Evolutionary conservation across 2,329 filamentous ascomycete genomes (phyloP).

Genomic region (Phaeophleospora eucalypticola): DNA sequence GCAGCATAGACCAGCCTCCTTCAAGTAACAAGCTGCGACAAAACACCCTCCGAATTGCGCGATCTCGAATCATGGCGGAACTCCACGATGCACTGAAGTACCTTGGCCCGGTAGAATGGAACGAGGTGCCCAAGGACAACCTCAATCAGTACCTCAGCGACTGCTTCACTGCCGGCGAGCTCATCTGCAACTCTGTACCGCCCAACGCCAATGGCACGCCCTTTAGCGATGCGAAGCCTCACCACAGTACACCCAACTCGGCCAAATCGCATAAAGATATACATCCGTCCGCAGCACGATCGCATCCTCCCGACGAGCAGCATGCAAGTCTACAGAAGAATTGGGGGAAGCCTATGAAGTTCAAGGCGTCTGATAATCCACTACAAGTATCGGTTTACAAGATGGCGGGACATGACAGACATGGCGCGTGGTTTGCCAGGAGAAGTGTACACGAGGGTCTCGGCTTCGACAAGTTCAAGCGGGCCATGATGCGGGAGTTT

Average conservation of each 20-base stretch:
- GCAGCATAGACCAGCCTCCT: too few species aligned
- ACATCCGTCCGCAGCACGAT: conserved; percentile 49
- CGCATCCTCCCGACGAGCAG: conserved; percentile 48
- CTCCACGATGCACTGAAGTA: conserved; percentile 45
- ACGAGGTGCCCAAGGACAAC: conserved; percentile 41
- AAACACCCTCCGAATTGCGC: background rate
- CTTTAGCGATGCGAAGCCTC: conserved; percentile 47
- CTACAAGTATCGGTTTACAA: conserved; percentile 76
- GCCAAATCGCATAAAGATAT: conserved; percentile 50
- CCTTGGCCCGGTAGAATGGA: conserved; percentile 43
- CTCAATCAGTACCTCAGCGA: conserved; percentile 39
- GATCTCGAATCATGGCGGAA: conserved; percentile 32
- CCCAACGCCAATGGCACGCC: conserved; percentile 46
- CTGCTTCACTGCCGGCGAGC: conserved; percentile 55
- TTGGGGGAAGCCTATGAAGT: conserved; percentile 80
- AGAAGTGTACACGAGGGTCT: conserved; percentile 77
- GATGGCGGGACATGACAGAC: conserved; percentile 70
- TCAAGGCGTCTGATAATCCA: conserved; percentile 68
- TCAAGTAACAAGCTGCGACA: too few species aligned
- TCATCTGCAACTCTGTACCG: conserved; percentile 74
- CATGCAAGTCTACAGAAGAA: conserved; percentile 65
- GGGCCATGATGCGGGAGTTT: conserved; percentile 74
- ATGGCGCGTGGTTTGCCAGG: conserved; percentile 85
- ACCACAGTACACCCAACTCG: conserved; percentile 54
- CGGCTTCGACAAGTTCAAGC: conserved; percentile 72